Evolutionary conservation across 495 filamentous ascomycete species (phyloP), one percentile per base, ranked within the genome.

Genomic region (Penicillium goetzii): DNA sequence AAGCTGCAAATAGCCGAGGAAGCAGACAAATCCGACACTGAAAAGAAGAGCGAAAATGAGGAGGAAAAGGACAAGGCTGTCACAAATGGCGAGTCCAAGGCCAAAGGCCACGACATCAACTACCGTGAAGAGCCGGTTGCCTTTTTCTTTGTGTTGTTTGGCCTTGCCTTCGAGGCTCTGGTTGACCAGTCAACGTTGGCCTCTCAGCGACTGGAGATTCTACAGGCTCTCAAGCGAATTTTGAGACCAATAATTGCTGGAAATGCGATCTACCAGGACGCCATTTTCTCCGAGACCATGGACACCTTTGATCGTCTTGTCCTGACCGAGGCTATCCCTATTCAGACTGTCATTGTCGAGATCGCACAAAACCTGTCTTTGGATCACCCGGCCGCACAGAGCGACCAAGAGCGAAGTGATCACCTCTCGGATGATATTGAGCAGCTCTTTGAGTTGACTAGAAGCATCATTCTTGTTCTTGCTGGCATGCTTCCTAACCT

Each of bases 141-240:
- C 1, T 99, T 99, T 82, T 99, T 99, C 78, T 99, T 99, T 68
- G 93, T 99, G 11, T 83, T 99, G 1, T 99, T 97, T 69, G 95
- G 95, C 26, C 89, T 99, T 60, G 92, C 93, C 0, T 97, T 98
- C 65, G 95, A 99, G 75, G 93, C 96, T 28, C 84, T 99, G 45
- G 93, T 92, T 17, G 90, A 89, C 8, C 88, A 92, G 59, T 87
- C 89, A 14, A 89, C 87, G 49, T 85, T 86, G 0, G 79, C 92
- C 33, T 89, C 92, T 56, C 92, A 97, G 70, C 94, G 91, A 12
- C 79, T 98, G 45, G 91, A 90, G 56, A 97, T 98, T 52, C 84
- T 99, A 11, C 89, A 89, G 65, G 95, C 94, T 5, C 82, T 99
- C 17, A 95, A 95, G 81, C 93, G 96, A 81, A 99, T 99, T 34